These are phyloP conservation scores for Madurella fahalii DNA, from an alignment of 2,329 filamentous ascomycete genomes.

Conservation along the genomic window DNA sequence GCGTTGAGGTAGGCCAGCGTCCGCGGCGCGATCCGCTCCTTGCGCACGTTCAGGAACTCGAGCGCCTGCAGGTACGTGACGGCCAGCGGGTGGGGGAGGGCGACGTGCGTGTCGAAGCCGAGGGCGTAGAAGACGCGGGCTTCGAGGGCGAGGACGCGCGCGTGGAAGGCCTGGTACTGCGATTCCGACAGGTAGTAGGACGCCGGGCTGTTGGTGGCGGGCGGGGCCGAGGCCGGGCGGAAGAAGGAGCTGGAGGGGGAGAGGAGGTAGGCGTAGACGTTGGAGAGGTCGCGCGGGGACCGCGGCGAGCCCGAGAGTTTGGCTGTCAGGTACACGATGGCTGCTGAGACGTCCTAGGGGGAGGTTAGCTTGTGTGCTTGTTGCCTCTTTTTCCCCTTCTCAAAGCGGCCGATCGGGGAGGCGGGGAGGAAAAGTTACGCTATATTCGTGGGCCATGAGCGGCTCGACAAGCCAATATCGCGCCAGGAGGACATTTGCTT, in stretches of 20 bases:
- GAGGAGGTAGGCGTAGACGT: conserved; percentile 78
- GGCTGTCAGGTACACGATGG: conserved; percentile 72
- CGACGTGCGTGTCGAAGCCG: conserved; percentile 79
- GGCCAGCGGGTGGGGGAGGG: conserved; percentile 79
- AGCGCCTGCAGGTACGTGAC: conserved; percentile 92
- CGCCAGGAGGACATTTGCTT: conserved; percentile 76
- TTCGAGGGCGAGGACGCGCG: conserved; percentile 68
- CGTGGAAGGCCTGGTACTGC: conserved; percentile 62
- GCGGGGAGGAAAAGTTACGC: conserved; percentile 33
- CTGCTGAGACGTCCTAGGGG: conserved; percentile 72
- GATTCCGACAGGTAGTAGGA: conserved; percentile 70
- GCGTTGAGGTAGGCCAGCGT: conserved; percentile 80
- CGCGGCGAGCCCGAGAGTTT: conserved; percentile 77
- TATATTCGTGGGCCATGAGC: conserved; percentile 56
- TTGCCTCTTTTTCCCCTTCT: too few relatives aligned
- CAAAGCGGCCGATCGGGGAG: neutral
- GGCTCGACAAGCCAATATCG: conserved; percentile 69
- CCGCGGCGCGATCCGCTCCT: conserved; percentile 55
- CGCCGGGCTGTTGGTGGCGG: conserved; percentile 40
- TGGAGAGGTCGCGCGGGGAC: conserved; percentile 74
- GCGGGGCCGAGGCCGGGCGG: conserved; percentile 34
- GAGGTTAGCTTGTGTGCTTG: conserved; percentile 7
- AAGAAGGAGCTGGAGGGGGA: conserved; percentile 57
- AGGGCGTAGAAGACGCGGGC: conserved; percentile 70
- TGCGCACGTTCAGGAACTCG: conserved; percentile 51